Evolutionary conservation across 75 land plant genomes (phyloP).

Genomic region (Picea glauca): DNA sequence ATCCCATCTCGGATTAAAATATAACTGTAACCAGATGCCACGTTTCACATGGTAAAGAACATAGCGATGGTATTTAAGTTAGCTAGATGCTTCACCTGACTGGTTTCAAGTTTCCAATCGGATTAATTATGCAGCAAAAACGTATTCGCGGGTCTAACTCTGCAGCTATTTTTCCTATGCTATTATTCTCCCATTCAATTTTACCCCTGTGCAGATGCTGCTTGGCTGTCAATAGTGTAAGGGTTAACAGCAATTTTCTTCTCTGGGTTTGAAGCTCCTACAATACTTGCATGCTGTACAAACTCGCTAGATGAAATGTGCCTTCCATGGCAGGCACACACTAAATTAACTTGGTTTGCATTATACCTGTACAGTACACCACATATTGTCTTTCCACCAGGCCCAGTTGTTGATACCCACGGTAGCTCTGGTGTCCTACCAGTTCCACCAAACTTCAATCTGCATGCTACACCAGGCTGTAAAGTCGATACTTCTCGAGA

Average conservation of each 20-base stretch:
- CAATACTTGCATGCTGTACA: slow-evolving; percentile 62
- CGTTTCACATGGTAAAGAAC: not conserved
- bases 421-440: slow-evolving; percentile 83
- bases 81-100: not conserved
- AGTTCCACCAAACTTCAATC: slow-evolving; percentile 71
- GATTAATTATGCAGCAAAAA: not conserved
- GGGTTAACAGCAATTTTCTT: slow-evolving; percentile 31
- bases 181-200: not conserved
- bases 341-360: slow-evolving; percentile 62
- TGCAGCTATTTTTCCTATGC: not conserved
- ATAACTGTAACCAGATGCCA: not conserved
- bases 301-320: slow-evolving; percentile 90
- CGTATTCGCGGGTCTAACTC: not conserved
- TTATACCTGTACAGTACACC: slow-evolving; percentile 83
- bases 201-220: slow-evolving; percentile 57
- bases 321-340: slow-evolving; percentile 96
- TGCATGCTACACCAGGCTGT: slow-evolving; percentile 65
- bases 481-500: slow-evolving; percentile 42
- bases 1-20: not conserved
- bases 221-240: slow-evolving; percentile 38
- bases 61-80: not conserved
- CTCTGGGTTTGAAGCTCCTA: slow-evolving; percentile 37
- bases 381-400: slow-evolving; percentile 66
- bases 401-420: slow-evolving; percentile 91
- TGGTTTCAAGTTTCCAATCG: not conserved